Evolutionary conservation across 192 early-diverging fungal species (phyloP).

Genomic region (Lunasporangiospora selenospora): DNA sequence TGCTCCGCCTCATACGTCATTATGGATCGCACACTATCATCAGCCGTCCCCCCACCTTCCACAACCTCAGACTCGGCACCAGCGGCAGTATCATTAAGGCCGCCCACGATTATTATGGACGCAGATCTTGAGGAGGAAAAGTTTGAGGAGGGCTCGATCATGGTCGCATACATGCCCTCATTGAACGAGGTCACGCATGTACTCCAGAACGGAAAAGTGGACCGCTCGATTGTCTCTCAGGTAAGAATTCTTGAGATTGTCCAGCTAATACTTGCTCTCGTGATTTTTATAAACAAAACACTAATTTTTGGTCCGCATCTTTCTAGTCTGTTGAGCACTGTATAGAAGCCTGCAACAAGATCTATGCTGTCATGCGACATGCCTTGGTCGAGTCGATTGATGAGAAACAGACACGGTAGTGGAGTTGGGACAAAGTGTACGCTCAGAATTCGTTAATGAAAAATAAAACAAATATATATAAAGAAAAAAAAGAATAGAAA

Average conservation of each 20-base stretch:
- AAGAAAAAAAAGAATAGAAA: background rate
- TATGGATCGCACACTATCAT: slow-evolving; percentile 12
- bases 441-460: too few species aligned
- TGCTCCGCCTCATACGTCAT: slow-evolving; percentile 59
- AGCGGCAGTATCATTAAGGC: slow-evolving; percentile 14
- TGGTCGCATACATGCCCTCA: slow-evolving; percentile 84
- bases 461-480: background rate
- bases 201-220: slow-evolving; percentile 72
- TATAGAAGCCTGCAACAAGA: slow-evolving; percentile 78
- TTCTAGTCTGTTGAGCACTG: slow-evolving; percentile 74
- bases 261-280: background rate
- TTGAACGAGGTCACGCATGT: slow-evolving; percentile 82
- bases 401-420: slow-evolving; percentile 19
- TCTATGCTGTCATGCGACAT: slow-evolving; percentile 72
- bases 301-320: background rate
- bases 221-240: slow-evolving; percentile 52
- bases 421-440: too few species aligned
- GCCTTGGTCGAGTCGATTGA: slow-evolving; percentile 59
- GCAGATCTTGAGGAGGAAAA: slow-evolving; percentile 65
- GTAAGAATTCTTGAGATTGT: slow-evolving; percentile 30
- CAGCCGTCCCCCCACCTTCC: slow-evolving; percentile 9
- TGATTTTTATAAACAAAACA: background rate
- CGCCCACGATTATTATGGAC: slow-evolving; percentile 60
- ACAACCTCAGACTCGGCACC: background rate
- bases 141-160: slow-evolving; percentile 59